Evolutionary conservation across 1,284 basidiomycete species (phyloP).

Genomic region (Ustilago curta): DNA sequence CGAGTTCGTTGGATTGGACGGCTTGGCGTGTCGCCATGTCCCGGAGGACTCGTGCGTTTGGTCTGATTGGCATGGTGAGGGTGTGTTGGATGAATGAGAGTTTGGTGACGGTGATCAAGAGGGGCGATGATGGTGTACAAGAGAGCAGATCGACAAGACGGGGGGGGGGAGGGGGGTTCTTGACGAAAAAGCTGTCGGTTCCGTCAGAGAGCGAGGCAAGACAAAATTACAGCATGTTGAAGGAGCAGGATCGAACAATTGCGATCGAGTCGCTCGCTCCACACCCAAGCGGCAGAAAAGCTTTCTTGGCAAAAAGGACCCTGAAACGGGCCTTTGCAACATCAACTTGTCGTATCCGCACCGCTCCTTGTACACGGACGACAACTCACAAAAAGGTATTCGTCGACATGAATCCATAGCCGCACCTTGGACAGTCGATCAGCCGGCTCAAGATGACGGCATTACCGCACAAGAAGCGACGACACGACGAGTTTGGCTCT

Average conservation of each 20-base stretch:
- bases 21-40: constrained; percentile 66
- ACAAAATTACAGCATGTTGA: neutral
- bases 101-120: neutral
- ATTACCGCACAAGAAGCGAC: constrained; percentile 24
- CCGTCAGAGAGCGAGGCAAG: neutral
- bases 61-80: constrained; percentile 53
- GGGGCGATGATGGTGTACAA: too few relatives aligned
- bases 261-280: too few relatives aligned
- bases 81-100: neutral
- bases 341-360: neutral
- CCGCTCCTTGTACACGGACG: neutral
- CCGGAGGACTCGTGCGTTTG: constrained; percentile 61
- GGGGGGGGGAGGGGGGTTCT: neutral
- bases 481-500: constrained; percentile 4
- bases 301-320: constrained; percentile 3
- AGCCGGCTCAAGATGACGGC: neutral
- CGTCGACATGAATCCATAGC: neutral
- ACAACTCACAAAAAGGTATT: neutral
- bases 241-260: neutral
- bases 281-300: neutral
- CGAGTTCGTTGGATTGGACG: constrained; percentile 67
- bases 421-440: neutral
- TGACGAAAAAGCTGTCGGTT: neutral
- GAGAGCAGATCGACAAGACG: too few relatives aligned
- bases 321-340: neutral